Evolutionary conservation across 805 yeast species (phyloP).

Genomic region (Blastobotrys muscicola): DNA sequence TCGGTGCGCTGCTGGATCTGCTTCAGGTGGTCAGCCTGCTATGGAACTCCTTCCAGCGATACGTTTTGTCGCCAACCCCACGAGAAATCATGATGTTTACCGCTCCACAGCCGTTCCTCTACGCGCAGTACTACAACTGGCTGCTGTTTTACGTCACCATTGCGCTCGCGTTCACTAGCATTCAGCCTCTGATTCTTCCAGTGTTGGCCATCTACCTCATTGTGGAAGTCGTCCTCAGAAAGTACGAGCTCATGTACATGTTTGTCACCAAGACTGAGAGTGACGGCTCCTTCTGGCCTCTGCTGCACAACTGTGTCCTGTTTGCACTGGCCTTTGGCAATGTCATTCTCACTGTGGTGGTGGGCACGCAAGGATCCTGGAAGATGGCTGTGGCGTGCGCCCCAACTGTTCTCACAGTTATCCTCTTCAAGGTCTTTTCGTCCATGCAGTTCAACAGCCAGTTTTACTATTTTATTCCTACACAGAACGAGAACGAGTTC

Average conservation of each 20-base stretch:
- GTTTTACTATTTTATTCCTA: conserved; percentile 16
- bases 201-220: conserved; percentile 24
- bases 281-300: conserved; percentile 30
- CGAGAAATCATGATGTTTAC: conserved; percentile 24
- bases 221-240: conserved; percentile 26
- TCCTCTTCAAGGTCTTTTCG: conserved; percentile 23
- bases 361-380: conserved; percentile 31
- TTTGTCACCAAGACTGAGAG: conserved; percentile 30
- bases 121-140: conserved; percentile 27
- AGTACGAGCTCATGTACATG: conserved; percentile 28
- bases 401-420: conserved; percentile 23
- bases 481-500: conserved; percentile 10
- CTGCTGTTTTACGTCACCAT: conserved; percentile 28
- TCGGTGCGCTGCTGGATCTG: conserved; percentile 25
- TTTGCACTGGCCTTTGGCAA: conserved; percentile 30
- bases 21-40: conserved; percentile 24
- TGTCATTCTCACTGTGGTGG: conserved; percentile 27
- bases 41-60: conserved; percentile 17
- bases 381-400: conserved; percentile 23
- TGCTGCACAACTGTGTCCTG: conserved; percentile 24
- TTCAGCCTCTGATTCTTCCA: conserved; percentile 31
- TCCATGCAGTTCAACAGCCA: conserved; percentile 3
- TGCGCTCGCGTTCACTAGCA: conserved; percentile 29
- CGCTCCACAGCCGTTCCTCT: conserved; percentile 28
- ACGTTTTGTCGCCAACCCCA: conserved; percentile 26